Evolutionary conservation across 495 filamentous ascomycete genomes (phyloP), one percentile per base, ranked within the genome.

Genomic region (Talaromyces proteolyticus): DNA sequence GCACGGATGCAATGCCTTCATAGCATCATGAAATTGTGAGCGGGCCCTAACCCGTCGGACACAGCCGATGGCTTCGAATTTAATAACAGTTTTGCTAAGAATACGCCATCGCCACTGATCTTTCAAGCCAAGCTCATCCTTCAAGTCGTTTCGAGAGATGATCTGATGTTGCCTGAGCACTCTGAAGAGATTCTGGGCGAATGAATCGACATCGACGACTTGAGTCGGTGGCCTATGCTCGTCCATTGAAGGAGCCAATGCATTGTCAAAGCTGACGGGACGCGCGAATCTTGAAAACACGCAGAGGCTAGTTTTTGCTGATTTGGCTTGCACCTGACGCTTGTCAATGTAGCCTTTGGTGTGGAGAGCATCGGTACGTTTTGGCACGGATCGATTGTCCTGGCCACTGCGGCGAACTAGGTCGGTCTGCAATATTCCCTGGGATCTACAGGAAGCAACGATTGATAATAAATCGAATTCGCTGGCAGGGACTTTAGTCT

Each of bases 321-420:
- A 74, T 44, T 73, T 79, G 17, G 81, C 74, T 24, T 88, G 73
- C 4, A 91, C 74, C 0, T 78, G 75, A 29, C 80, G 77, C 65
- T 96, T 96, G 34, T 84, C 82, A 42, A 96, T 89, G 62, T 95
- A 94, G 7, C 91, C 92, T 58, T 86, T 87, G 49, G 74, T 72
- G 18, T 79, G 78, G 17, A 96, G 75, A 1, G 74, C 67, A 53
- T 90, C 85, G 1, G 91, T 96, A 37, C 92, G 76, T 44, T 81
- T 81, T 11, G 91, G 89, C 5, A 95, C 79, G 2, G 91, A 96
- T 39, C 89, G 78, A 60, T 94, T 94, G 63, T 96, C 89, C 66
- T 96, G 91, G 17, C 86, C 84, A 52, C 87, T 89, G 7, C 86
- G 60, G 24, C 69, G 76, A 18, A 84, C 79, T n/a, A 96, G 70